Evolutionary conservation across 2,329 filamentous ascomycete genomes (phyloP).

Genomic region (Beauveria bassiana): DNA sequence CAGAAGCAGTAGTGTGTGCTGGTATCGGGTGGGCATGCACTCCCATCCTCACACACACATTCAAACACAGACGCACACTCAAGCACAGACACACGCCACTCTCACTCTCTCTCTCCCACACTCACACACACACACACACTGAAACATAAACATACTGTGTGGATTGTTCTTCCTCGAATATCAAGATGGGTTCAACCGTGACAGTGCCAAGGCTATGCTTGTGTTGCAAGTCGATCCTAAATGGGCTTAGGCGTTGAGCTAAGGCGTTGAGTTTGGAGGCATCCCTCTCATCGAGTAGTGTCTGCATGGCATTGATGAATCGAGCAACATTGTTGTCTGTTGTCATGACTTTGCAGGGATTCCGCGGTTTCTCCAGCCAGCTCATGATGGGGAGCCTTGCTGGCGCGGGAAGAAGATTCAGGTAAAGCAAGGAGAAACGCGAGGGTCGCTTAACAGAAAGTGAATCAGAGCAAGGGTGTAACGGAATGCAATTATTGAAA

Average conservation of each 20-base stretch:
- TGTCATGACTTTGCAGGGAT: neutral
- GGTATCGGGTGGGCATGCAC: too few species aligned
- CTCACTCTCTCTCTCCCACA: too few species aligned
- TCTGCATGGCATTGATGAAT: neutral
- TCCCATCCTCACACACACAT: too few species aligned
- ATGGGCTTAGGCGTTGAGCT: neutral
- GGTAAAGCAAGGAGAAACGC: too few species aligned
- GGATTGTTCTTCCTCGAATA: neutral
- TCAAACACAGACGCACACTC: too few species aligned
- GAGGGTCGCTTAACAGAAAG: too few species aligned
- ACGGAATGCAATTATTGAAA: too few species aligned
- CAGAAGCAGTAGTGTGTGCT: too few species aligned
- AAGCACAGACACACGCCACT: too few species aligned
- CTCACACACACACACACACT: too few species aligned
- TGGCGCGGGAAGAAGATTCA: too few species aligned
- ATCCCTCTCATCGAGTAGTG: neutral
- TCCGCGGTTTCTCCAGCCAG: neutral
- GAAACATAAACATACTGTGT: neutral
- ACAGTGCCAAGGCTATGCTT: neutral
- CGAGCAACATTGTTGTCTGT: neutral
- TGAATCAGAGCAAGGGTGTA: too few species aligned
- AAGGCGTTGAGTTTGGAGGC: neutral
- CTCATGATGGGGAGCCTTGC: neutral
- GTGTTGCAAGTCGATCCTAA: neutral
- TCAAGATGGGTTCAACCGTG: neutral